Conservation (phyloP, 225 moss, liverwort and hornwort species). For the Bryoerythrophyllum caledonicum region DNA sequence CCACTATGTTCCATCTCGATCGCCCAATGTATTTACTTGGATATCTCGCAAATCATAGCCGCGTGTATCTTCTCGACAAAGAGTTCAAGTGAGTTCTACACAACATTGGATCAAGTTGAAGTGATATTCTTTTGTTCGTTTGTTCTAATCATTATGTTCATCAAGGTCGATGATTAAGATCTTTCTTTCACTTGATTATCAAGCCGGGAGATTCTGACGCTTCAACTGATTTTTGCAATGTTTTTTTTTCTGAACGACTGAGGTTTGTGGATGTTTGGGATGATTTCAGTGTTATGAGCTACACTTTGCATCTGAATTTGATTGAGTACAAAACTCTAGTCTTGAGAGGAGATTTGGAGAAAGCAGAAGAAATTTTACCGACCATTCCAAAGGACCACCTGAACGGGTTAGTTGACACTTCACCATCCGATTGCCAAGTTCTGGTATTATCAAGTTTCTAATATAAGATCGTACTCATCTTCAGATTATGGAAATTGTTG, state of each 20-base stretch:
- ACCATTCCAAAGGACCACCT: conserved; percentile 85
- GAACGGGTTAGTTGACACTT: conserved; percentile 61
- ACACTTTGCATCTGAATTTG: conserved; percentile 85
- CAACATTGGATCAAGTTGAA: background rate
- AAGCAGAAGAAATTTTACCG: conserved; percentile 82
- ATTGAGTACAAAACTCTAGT: conserved; percentile 98
- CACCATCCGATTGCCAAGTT: background rate
- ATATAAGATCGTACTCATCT: background rate
- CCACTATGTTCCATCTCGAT: conserved; percentile 97
- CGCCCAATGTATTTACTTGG: conserved; percentile 98
- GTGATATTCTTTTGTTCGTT: background rate
- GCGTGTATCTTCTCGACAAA: conserved; percentile 99
- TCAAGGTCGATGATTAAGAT: background rate
- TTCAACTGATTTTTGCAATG: background rate
- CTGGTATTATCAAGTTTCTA: background rate
- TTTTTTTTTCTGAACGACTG: conserved; percentile 1
- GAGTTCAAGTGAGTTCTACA: conserved; percentile 82
- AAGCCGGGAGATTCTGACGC: background rate
- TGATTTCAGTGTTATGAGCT: conserved; percentile 90
- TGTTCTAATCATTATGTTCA: background rate
- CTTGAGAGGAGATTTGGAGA: conserved; percentile 76
- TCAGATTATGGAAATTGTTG: background rate
- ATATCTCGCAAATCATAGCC: conserved; percentile 94
- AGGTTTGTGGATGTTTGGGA: conserved; percentile 9
- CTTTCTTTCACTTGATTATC: background rate